Evolutionary conservation across 2,329 filamentous ascomycete genomes (phyloP), one percentile per base, ranked within the genome.

Genomic region (Stachybotrys chlorohalonatus): DNA sequence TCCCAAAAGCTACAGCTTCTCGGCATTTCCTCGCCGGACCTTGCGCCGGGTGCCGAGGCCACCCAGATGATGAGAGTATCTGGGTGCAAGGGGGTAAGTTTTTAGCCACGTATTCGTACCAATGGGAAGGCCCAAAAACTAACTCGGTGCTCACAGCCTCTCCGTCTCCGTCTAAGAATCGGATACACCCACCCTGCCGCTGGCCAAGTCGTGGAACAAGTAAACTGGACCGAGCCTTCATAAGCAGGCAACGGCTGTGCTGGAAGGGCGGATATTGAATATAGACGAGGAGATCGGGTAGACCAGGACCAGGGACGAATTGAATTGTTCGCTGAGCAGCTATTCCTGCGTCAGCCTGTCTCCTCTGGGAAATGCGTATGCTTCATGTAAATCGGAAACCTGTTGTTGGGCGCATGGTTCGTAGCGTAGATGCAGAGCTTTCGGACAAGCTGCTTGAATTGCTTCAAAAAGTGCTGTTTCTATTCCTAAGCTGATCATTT

Each of bases 1-100:
- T 90, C 89, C 49, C 94, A 99, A 73, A 96, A 94, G 69, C 74
- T 99, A 64, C 91, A 96, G 68, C 75, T 99, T 60, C 87, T 95
- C 68, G 90, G 87, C 56, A 96, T 99, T 61, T 95, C 90, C 61
- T 89, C 83, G 60, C 75, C 85, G 5, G 89, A 95, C 36, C 68
- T 99, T 48, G 83, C 77, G 11, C 83, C 85, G 7, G 90, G 90
- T 13, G 83, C 86, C 47, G 91, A 96, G 67, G 93, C 91, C 15
- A 91, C 87, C 57, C 94, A 97, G 73, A 80, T 85, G 64, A 95
- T 99, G 90, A 87, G 90, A 66, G 84, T 99, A 57, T 83, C 83
- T 56, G 86, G 89, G 58, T 86, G 89, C 62, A 91, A 86, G 73
- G 94, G 91, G 66, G 94, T 97, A 85, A 85, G 92, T 87, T 24